Evolutionary conservation across 2,329 filamentous ascomycete genomes (phyloP).

Genomic region (Aphanocladium album): DNA sequence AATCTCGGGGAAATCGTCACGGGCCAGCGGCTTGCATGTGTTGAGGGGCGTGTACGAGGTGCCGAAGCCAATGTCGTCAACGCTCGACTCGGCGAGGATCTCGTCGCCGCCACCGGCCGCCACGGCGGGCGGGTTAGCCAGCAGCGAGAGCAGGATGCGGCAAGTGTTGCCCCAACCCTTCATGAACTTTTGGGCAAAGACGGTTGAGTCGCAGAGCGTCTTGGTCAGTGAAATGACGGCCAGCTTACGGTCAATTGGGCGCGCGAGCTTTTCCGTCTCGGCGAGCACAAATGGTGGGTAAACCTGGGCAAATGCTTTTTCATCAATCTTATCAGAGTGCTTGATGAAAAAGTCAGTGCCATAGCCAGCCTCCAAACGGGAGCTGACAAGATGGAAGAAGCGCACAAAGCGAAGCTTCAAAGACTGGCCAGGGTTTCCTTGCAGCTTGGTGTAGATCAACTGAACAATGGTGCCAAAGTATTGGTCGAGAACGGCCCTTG

Average conservation of each 20-base stretch:
- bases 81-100: constrained; percentile 77
- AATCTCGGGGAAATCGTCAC: constrained; percentile 83
- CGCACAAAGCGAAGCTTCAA: constrained; percentile 84
- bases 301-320: constrained; percentile 73
- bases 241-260: constrained; percentile 85
- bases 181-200: constrained; percentile 75
- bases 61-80: constrained; percentile 92
- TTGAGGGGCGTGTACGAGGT: constrained; percentile 91
- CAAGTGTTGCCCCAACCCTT: constrained; percentile 92
- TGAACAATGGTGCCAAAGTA: constrained; percentile 79
- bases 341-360: constrained; percentile 89
- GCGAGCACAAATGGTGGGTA: constrained; percentile 85
- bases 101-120: constrained; percentile 63
- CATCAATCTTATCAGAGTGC: constrained; percentile 76
- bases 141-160: constrained; percentile 79
- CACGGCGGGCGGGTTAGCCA: constrained; percentile 78
- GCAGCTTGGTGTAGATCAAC: constrained; percentile 72
- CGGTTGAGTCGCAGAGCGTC: constrained; percentile 77
- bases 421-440: constrained; percentile 66
- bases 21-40: constrained; percentile 70
- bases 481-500: constrained; percentile 58
- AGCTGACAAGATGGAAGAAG: constrained; percentile 90
- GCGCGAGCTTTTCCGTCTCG: constrained; percentile 80
- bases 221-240: constrained; percentile 92
- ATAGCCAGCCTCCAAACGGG: constrained; percentile 70